Evolutionary conservation across 192 early-diverging fungal genomes (phyloP), one percentile per base, ranked within the genome.

Genomic region (Coemansia sp.): DNA sequence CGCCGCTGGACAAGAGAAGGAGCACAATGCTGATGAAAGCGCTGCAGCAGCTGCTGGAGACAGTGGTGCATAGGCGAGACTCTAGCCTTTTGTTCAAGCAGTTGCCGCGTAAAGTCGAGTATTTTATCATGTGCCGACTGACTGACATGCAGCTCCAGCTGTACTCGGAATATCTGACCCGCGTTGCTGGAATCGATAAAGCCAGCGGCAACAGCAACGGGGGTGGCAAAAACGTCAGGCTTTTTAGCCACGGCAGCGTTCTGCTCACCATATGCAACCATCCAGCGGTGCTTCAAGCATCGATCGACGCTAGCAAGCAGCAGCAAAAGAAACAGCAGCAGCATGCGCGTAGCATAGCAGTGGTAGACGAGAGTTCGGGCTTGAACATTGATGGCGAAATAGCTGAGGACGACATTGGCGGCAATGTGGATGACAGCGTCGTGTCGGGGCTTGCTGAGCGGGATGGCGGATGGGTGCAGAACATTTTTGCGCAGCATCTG

Each of bases 101-200:
- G 34, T 74, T 96, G 9, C 90, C 90, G 14, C 75, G 78, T 51
- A 96, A 94, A 66, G 76, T 69, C 28, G 94, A 96, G 64, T 91
- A 85, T 66, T 68, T 90, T 5, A 87, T 96, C 11, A 74, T 78
- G n/a, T 89, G 88, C 59, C 82, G 77, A 63, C 74, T 94, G 33
- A 86, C 87, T 8, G 51, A 45, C 0, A 32, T 87, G 51, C 93
- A 96, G 65, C 63, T 68, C 28, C 38, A 63, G 14, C 43, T 90
- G 45, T 95, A 95, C 70, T 61, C 37, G 17, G 88, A 85, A 65
- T 68, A 74, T 17, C 51, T 83, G 33, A 61, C 39, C 7, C 8
- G 28, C 18, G 56, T 69, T 28, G 15, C 63, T 4, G 65, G 70
- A 3, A 56, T 67, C 28, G 68, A 20, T 0, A 58, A 39, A 11